Percentiles rank a stretch among this genome's conserved stretches.
These are phyloP conservation scores for Irpex sp. DNA, from an alignment of 1,284 basidiomycete species.

Conservation along the genomic window DNA sequence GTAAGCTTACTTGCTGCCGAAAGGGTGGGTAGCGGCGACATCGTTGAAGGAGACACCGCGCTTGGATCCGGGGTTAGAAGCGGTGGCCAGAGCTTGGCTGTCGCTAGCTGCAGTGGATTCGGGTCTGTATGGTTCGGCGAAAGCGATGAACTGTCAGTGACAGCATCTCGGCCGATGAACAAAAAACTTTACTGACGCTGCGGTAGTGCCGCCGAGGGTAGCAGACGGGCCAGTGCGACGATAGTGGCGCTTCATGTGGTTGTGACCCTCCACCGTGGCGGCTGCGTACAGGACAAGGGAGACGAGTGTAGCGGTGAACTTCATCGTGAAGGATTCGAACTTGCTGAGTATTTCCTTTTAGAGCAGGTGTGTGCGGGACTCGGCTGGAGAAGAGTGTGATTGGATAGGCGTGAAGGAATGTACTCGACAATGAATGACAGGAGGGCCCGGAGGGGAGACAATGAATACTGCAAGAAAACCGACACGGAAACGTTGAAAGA, in stretches of 20 bases:
- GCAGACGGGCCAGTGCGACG: conserved; percentile 21
- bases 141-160: neutral
- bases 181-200: conserved; percentile 9
- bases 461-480: too few relatives aligned
- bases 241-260: conserved; percentile 17
- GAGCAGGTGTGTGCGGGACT: neutral
- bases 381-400: neutral
- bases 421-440: conserved; percentile 7
- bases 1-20: conserved; percentile 20
- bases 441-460: neutral
- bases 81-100: neutral
- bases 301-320: conserved; percentile 23
- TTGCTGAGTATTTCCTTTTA: too few relatives aligned
- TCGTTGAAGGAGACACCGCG: conserved; percentile 30
- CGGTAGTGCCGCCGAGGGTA: conserved; percentile 9
- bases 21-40: conserved; percentile 18
- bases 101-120: neutral
- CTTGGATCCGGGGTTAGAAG: conserved; percentile 16
- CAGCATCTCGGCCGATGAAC: neutral
- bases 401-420: conserved; percentile 6
- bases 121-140: neutral
- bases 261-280: conserved; percentile 20
- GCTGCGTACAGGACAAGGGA: conserved; percentile 24
- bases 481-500: neutral
- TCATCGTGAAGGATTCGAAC: conserved; percentile 18